These are phyloP conservation scores for Cyclotella choctawhatcheeana DNA, from an alignment of 108 stramenopile species.

Conservation along the genomic window DNA sequence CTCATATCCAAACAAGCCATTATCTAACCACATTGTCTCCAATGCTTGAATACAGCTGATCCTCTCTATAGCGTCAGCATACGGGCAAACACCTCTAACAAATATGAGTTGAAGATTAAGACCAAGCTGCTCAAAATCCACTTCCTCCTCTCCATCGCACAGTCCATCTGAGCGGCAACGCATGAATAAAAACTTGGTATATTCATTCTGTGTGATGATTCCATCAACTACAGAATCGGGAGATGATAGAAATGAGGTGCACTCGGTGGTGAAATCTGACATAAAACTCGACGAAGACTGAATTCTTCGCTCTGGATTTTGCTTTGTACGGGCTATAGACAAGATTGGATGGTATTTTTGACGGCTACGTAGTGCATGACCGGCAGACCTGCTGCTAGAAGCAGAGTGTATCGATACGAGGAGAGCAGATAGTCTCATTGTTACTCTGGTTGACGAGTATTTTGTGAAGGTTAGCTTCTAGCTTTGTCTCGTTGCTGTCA, in stretches of 20 bases:
- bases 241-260: conserved; percentile 15
- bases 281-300: background rate
- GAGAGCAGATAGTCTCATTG: no score
- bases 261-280: background rate
- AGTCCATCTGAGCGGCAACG: conserved; percentile 19
- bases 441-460: no score
- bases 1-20: conserved; percentile 20
- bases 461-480: no score
- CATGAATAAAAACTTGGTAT: conserved; percentile 6
- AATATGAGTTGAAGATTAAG: conserved; percentile 30
- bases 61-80: conserved; percentile 10
- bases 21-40: conserved; percentile 28
- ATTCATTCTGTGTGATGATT: conserved; percentile 38
- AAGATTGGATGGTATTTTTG: background rate
- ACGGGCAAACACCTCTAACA: conserved; percentile 28
- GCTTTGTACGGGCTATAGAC: background rate
- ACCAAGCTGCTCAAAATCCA: conserved; percentile 29
- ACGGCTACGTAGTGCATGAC: background rate
- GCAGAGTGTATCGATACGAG: no score
- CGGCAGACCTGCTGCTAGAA: background rate
- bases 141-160: background rate
- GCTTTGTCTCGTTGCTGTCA: no score
- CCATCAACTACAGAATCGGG: conserved; percentile 20
- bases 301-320: background rate
- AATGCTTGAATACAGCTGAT: conserved; percentile 31